Evolutionary conservation across 1,284 basidiomycete species (phyloP), one percentile per base, ranked within the genome.

Genomic region (Pisolithus thermaeus): DNA sequence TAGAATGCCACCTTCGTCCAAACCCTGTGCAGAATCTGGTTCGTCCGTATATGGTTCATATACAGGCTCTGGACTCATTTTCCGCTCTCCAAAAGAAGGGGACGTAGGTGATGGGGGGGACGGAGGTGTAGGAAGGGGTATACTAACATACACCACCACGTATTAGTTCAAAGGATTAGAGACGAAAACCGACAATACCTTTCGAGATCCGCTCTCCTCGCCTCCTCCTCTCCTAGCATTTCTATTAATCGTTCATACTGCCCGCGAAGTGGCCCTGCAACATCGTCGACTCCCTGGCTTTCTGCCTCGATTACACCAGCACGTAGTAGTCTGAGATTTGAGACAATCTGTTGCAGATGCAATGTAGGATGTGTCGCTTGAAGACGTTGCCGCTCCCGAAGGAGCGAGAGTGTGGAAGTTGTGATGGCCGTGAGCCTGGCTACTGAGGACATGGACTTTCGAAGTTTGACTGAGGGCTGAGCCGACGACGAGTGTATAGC

Each of bases 41-140:
- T 88, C 84, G 66, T 89, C 87, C 6, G 78, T 81, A 57, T 89
- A 89, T 3, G 85, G 86, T 38, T 80, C 76, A 58, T 75, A 85
- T 4, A 64, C 52, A 2, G 62, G 60, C 23, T 72, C 68, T 7
- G 59, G 41, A 12, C 56, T 66, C 7, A 27, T 44, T 38, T 64
- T 67, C 41, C 56, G 58, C 41, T 65, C 56, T 0, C 55, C 58
- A 7, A 57, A 59, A 45, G 56, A 49, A 20, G 62, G 57, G 2
- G 63, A 56, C 7, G 63, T 52, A 7, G 60, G 59, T 6, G 58
- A 48, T 32, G 56, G 59, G 30, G 61, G 59, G 37, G 64, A 56
- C 7, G 60, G 58, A 35, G 59, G 51, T 9, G 49, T 45, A 14
- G 53, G 51, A 14, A 37, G 23, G 7, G 51, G 44, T 40, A 64